phyloP scores from a whole-genome alignment of 2,329 filamentous ascomycete species.

The Hypoxylon sp. region DNA sequence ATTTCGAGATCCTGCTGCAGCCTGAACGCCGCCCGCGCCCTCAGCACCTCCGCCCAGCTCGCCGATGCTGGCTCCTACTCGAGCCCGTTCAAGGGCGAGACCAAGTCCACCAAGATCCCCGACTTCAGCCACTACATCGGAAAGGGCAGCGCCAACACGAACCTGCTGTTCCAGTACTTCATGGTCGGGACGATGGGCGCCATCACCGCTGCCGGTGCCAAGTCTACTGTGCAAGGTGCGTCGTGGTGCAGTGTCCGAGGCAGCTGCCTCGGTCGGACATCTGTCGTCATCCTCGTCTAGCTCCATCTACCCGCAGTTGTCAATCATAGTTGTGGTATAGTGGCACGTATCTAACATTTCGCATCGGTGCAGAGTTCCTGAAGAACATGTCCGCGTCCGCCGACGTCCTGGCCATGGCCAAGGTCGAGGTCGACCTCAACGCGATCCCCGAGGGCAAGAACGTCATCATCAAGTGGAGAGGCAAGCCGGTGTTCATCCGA shows the following conservation, averaged over 20 bases:
- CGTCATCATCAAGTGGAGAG: constrained; percentile 99
- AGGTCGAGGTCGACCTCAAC: constrained; percentile 96
- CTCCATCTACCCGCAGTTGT: not conserved
- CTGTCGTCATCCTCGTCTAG: not conserved
- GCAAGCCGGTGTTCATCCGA: constrained; percentile 99
- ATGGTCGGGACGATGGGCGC: constrained; percentile 97
- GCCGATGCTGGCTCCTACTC: constrained; percentile 63
- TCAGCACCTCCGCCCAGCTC: constrained; percentile 67
- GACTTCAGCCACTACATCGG: constrained; percentile 90
- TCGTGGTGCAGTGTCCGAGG: constrained; percentile 44
- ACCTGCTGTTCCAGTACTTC: constrained; percentile 96
- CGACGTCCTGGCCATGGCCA: constrained; percentile 98
- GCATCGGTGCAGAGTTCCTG: constrained; percentile 81
- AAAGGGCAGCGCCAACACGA: constrained; percentile 74
- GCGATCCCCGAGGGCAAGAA: constrained; percentile 99
- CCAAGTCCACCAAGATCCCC: constrained; percentile 78
- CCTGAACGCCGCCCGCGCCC: constrained; percentile 61
- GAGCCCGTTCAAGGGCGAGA: constrained; percentile 73
- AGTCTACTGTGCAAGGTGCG: constrained; percentile 98
- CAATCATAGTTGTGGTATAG: not conserved
- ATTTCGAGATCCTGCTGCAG: constrained; percentile 58
- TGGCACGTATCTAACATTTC: constrained; percentile 41
- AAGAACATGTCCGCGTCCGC: constrained; percentile 99
- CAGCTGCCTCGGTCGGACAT: not conserved
- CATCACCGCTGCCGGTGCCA: constrained; percentile 91